Base-by-base conservation (phyloP, 768 basidiomycete species). In the Crepidotus variabilis region DNA sequence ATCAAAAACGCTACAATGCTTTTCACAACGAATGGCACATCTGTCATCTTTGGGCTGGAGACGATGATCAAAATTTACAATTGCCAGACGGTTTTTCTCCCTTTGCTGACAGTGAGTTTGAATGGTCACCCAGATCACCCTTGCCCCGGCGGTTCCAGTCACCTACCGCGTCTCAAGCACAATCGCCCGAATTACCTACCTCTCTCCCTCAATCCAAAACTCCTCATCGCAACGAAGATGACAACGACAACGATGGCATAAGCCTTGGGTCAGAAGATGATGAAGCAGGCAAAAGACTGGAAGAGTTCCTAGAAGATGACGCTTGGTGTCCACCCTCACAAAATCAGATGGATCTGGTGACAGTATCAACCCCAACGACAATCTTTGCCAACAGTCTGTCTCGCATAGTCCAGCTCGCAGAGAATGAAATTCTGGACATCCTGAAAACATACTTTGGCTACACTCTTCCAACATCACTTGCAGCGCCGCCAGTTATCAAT, bases 11-110 rank as follows among this genome's bases (percentile, higher is more conserved):
- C 8, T 60, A 53, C 28, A 48, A 60, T 9, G 46, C 55, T 16
- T 52, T 53, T 24, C 23, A 47, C 16, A 57, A 54, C 22, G 59
- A 53, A 46, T 60, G 59, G 59, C 47, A 60, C 33, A 18, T 49
- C 14, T 60, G 59, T 20, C 28, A 53, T 8, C 47, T 54, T 3
- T 54, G 53, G 53, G 53, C 43, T 28, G 22, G 20, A 21, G 20
- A 22, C 47, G 53, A 54, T 46, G 28, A 13, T 35, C 9, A 43
- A 2, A 43, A 51, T 28, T 28, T 8, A 8, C 8, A 28, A 4
- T 28, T 8, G 22, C 36, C 51, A 6, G 45, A 21, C 36, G 14
- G 20, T 18, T 6, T 18, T 14, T 13, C 50, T 5, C 43, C 39
- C 13, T 5, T 16, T 43, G 39, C 13, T 4, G 5, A 3, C 39